Evolutionary conservation across 2,329 filamentous ascomycete genomes (phyloP), one percentile per base, ranked within the genome.

Genomic region (Ascomycota sp.): DNA sequence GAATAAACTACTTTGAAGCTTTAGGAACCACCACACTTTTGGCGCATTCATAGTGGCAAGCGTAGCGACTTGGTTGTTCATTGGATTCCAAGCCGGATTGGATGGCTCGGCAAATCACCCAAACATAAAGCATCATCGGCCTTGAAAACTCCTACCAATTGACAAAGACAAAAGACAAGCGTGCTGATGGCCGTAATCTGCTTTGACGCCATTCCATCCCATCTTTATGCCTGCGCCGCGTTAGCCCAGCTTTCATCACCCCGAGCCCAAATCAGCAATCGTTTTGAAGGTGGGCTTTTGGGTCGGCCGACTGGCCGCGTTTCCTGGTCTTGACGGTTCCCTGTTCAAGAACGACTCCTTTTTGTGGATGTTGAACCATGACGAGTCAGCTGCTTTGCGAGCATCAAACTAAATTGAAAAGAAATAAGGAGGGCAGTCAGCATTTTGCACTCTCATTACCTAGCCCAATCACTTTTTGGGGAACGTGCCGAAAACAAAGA

Each of bases 371-470:
- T 74, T 75, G 52, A 70, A 76, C 11, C 52, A 53, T 13, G 69
- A 74, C 31, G 56, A 59, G 50, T 72, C 64, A 3, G 69, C 71
- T 3, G 68, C 58, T 43, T 64, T 66, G 50, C 72, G 72, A 0
- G 67, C 63, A 45, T 76, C 71, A 35, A 75, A 60, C 62, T 72
- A 24, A 7, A 11, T 6, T 6, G 43, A 35, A 36, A 25, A 16
- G 34, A 29, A 33, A 12, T 34, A 16, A 33, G 13, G 36, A 33
- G 16, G 37, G 33, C 24, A 9, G 16, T 25, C 16, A 21, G 16
- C 5, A 21, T 21, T 3, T 21, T 21, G 16, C 16, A 5, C 16
- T 21, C 5, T 21, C 16, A 21, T 21, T 21, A 21, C 16, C 16
- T 3, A 31, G 16, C 30, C 24, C 13, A n/a, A 6, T 6, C 6